Evolutionary conservation across 2,329 filamentous ascomycete genomes (phyloP).

Genomic region (Clonostachys sp.): DNA sequence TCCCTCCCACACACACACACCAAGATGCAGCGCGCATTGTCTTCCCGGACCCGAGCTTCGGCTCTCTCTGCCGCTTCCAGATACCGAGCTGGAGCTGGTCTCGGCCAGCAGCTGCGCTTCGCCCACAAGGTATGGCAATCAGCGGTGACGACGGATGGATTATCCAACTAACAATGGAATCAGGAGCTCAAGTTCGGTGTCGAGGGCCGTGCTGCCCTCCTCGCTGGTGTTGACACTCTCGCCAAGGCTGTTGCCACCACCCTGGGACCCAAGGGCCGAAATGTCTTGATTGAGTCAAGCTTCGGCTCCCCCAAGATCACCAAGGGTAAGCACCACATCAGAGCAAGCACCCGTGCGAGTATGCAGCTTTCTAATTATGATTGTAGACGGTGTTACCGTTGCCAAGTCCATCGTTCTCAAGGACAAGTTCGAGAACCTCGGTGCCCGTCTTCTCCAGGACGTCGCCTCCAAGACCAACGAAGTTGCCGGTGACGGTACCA

Average conservation of each 20-base stretch:
- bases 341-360: background rate
- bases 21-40: conserved; percentile 93
- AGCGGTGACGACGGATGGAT: background rate
- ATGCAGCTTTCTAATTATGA: background rate
- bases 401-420: conserved; percentile 86
- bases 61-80: conserved; percentile 66
- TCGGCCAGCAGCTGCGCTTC: conserved; percentile 89
- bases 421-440: conserved; percentile 99
- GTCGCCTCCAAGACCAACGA: conserved; percentile 99
- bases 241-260: conserved; percentile 95
- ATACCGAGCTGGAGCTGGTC: conserved; percentile 58
- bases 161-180: conserved; percentile 3
- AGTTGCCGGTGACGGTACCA: conserved; percentile 96
- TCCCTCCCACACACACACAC: conserved; percentile 23
- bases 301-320: conserved; percentile 99
- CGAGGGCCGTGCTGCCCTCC: conserved; percentile 81
- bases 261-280: conserved; percentile 94
- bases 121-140: conserved; percentile 83
- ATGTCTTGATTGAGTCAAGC: conserved; percentile 96
- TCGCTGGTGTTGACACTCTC: conserved; percentile 93
- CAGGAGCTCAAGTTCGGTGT: conserved; percentile 98
- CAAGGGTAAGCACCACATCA: conserved; percentile 65
- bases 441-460: conserved; percentile 92
- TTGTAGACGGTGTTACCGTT: conserved; percentile 78
- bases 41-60: conserved; percentile 74